Evolutionary conservation across 2,329 filamentous ascomycete species (phyloP), one percentile per base, ranked within the genome.

Genomic region (Sarocladium strictum): DNA sequence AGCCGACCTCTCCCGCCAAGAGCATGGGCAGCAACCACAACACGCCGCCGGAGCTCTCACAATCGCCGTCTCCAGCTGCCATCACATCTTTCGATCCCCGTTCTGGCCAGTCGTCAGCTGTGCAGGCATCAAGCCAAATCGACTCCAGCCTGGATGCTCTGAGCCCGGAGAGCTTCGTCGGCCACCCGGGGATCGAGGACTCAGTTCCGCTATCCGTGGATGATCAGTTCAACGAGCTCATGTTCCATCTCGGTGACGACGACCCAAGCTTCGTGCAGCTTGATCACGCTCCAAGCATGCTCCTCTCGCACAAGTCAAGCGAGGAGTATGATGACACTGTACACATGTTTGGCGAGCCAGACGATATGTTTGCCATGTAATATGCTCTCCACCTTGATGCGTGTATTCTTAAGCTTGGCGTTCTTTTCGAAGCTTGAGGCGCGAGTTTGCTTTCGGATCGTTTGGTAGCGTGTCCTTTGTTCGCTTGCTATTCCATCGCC

Each of bases 41-140:
- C 65, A 81, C 81, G 3, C 79, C 80, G 3, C 81, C 81, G 1
- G 80, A 79, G 57, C 76, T 85, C 27, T 83, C 81, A n/a, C 76
- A 80, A 57, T 81, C 80, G 21, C 80, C 79, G 14, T 84, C 81
- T 23, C 80, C 81, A 3, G 77, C 77, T 26, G 69, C 5, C 62
- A 64, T n/a, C 72, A 69, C 43, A 78, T 73, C 64, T 80, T 78
- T 60, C 72, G 78, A 21, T 26, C 1, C 32, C 15, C 47, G 15
- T 3, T 9, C 26, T 3, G 47, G 27, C 4, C 3, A 19, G 11
- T 5, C 17, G 4, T 19, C 47, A 10, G 24, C 3, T 23, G n/a
- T 17, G 3, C 26, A 35, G 29, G 11, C 26, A 3, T 32, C 29
- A 2, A 11, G n/a, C 15, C 19, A 38, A 19, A 19, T 53, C 21